phyloP scores from a whole-genome alignment of 163 green algal species.

The Prototheca cutis region DNA sequence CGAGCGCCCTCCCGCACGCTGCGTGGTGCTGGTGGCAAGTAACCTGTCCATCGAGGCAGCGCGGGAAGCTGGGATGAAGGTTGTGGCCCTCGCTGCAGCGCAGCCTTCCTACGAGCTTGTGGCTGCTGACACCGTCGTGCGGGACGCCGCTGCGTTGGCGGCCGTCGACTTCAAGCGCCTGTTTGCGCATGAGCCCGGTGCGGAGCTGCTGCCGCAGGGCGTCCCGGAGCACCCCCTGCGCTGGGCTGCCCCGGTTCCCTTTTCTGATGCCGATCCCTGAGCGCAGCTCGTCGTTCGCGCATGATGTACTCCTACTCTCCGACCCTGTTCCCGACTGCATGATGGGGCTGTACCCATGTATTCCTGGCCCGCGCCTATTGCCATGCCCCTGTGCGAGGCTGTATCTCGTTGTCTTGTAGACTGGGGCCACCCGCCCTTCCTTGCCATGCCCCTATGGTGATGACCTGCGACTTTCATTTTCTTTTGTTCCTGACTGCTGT shows the following conservation, averaged over 20 bases:
- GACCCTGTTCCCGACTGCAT: too few relatives aligned
- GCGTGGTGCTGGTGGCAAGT: slow-evolving; percentile 77
- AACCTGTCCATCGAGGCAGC: slow-evolving; percentile 44
- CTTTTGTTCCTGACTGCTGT: too few relatives aligned
- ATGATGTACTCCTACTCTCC: too few relatives aligned
- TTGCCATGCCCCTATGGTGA: too few relatives aligned
- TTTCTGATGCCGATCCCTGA: background rate
- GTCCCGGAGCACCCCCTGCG: background rate
- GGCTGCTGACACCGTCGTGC: slow-evolving; percentile 80
- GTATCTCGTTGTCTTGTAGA: too few relatives aligned
- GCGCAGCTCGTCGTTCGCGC: too few relatives aligned
- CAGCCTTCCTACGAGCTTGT: slow-evolving; percentile 77
- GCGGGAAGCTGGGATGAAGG: slow-evolving; percentile 46
- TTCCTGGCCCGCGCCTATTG: too few relatives aligned
- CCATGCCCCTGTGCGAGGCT: too few relatives aligned
- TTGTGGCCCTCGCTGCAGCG: slow-evolving; percentile 51
- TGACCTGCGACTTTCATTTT: too few relatives aligned
- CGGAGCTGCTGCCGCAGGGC: background rate
- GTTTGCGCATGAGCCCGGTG: slow-evolving; percentile 62
- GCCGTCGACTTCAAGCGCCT: slow-evolving; percentile 89
- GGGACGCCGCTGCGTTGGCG: slow-evolving; percentile 58
- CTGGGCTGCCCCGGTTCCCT: background rate
- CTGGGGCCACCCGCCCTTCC: too few relatives aligned
- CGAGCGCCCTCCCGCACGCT: slow-evolving; percentile 69
- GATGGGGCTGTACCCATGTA: too few relatives aligned